These are phyloP conservation scores for Phytophthora hibernalis DNA, from an alignment of 352 stramenopile species.

Conservation along the genomic window DNA sequence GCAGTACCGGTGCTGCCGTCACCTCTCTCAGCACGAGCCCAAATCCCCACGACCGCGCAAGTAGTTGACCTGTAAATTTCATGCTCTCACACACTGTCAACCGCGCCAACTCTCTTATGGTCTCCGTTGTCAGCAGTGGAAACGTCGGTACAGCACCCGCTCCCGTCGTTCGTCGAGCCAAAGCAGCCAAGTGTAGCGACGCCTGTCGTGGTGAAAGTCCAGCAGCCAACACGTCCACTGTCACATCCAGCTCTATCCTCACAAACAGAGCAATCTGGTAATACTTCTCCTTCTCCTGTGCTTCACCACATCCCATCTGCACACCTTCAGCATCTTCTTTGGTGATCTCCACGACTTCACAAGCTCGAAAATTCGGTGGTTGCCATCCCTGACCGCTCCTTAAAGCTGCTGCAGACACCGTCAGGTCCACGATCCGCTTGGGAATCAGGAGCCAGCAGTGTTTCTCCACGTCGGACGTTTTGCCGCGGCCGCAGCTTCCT, in stretches of 20 bases:
- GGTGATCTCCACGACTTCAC: too few relatives aligned
- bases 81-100: slow-evolving; percentile 42
- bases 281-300: slow-evolving; percentile 1
- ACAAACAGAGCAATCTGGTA: slow-evolving; percentile 28
- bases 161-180: background rate
- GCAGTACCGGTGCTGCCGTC: slow-evolving; percentile 11
- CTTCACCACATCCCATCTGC: too few relatives aligned
- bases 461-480: slow-evolving; percentile 13
- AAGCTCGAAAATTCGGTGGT: slow-evolving; percentile 10
- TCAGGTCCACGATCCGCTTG: slow-evolving; percentile 18
- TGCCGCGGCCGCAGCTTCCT: slow-evolving; percentile 10
- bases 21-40: slow-evolving; percentile 42
- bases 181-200: slow-evolving; percentile 13
- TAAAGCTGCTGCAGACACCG: background rate
- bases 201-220: slow-evolving; percentile 26
- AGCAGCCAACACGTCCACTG: slow-evolving; percentile 21
- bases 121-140: slow-evolving; percentile 7
- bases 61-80: slow-evolving; percentile 28
- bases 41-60: slow-evolving; percentile 47
- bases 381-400: background rate
- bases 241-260: slow-evolving; percentile 26
- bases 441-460: slow-evolving; percentile 20
- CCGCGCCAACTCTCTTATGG: slow-evolving; percentile 31
- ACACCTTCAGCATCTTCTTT: too few relatives aligned
- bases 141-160: slow-evolving; percentile 5